These are phyloP conservation scores for Apiospora kogelbergensis DNA, from an alignment of 2,329 filamentous ascomycete species.

Conservation along the genomic window DNA sequence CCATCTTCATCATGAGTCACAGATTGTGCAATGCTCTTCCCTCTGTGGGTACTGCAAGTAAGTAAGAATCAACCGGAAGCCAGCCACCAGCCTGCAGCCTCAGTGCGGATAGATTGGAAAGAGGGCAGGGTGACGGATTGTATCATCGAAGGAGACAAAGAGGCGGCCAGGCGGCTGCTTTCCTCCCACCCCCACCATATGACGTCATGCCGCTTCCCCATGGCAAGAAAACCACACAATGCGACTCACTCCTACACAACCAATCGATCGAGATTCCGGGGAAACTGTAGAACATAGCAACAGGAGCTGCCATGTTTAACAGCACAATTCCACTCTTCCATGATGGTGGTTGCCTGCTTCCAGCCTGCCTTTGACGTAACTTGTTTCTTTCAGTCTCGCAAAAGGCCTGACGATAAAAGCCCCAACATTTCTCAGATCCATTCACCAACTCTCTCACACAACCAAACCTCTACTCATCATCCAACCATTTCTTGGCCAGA, in stretches of 20 bases:
- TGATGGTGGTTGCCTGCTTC: not conserved
- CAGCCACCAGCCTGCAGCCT: too few relatives aligned
- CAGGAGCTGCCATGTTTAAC: not conserved
- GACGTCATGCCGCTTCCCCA: not conserved
- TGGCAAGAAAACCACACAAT: not conserved
- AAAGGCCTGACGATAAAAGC: not conserved
- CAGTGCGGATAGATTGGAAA: too few relatives aligned
- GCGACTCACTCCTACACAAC: not conserved
- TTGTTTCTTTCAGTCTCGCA: not conserved
- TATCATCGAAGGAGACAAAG: not conserved
- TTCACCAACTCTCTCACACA: not conserved
- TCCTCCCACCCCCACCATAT: not conserved
- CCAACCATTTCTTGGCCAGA: not conserved
- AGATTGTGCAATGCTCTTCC: not conserved
- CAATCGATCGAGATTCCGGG: slow-evolving; percentile 1
- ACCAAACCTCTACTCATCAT: not conserved
- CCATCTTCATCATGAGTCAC: not conserved
- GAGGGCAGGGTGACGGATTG: not conserved
- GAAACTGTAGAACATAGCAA: too few relatives aligned
- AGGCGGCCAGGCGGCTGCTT: not conserved
- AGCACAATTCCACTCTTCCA: not conserved
- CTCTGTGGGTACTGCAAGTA: too few relatives aligned
- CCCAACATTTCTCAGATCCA: not conserved
- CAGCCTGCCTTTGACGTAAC: slow-evolving; percentile 7
- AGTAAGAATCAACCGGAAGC: too few relatives aligned